These are phyloP conservation scores for Andrographis paniculata DNA, from an alignment of 305 asterid genomes.

Conservation along the genomic window DNA sequence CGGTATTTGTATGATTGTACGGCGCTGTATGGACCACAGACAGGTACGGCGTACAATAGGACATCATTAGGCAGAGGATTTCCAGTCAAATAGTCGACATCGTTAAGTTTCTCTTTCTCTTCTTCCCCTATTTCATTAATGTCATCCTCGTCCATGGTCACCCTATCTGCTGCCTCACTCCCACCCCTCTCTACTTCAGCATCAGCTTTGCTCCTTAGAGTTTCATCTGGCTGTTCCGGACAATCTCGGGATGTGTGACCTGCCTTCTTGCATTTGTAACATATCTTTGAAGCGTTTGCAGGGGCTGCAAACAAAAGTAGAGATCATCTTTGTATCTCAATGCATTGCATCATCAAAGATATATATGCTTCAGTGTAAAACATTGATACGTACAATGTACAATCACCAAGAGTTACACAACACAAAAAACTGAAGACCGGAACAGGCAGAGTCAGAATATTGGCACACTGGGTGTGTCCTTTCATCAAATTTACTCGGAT, in stretches of 20 bases:
- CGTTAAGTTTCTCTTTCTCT: constrained; percentile 78
- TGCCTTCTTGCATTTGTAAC: constrained; percentile 80
- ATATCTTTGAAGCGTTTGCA: constrained; percentile 62
- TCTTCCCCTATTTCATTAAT: constrained; percentile 94
- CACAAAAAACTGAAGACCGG: neutral
- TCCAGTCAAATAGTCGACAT: constrained; percentile 90
- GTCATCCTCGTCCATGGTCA: constrained; percentile 91
- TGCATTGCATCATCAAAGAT: neutral
- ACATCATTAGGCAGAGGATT: constrained; percentile 69
- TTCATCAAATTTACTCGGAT: no score
- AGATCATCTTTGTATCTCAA: constrained; percentile 8
- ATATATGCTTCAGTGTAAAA: neutral
- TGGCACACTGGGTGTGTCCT: no score
- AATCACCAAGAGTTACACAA: neutral
- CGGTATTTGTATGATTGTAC: constrained; percentile 84
- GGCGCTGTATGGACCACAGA: constrained; percentile 86
- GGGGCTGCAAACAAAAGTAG: constrained; percentile 31
- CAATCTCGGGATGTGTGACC: constrained; percentile 92
- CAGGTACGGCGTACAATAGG: constrained; percentile 79
- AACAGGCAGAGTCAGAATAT: no score
- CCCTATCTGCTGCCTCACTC: constrained; percentile 48
- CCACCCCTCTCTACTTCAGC: constrained; percentile 20
- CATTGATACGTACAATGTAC: no score
- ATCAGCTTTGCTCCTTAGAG: constrained; percentile 28
- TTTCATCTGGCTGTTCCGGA: constrained; percentile 56